Base-by-base conservation (phyloP, 108 stramenopile species). In the Pseudonitzschia delicatissima region DNA sequence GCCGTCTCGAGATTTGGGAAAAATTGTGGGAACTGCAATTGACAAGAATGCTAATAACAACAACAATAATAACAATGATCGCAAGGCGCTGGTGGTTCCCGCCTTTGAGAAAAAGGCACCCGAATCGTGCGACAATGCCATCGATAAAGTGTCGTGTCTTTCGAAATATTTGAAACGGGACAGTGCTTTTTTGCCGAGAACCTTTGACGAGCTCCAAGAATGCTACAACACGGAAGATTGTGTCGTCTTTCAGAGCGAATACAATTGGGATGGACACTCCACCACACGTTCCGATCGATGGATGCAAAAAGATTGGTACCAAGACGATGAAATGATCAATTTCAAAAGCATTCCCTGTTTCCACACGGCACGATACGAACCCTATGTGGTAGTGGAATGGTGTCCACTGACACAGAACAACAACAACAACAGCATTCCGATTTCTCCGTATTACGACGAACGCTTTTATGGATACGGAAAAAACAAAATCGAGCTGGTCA, bases 401-500 rank as follows among this genome's bases (percentile, higher is more conserved):
- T 92, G 91, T 76, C 80, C 87, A 17, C 18, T 31, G 8, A 44
- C 37, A 1, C 9, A 0, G 7, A 17, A 1, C 21, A 49, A 49
- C 48, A 53, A 53, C 3, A 23, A 53, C 7, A 0, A n/a, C 0
- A 8, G 4, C 29, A 15, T 21, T 12, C 58, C 72, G 39, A 3
- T 40, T 26, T 79, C 87, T 8, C 86, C 84, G 4, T 90, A 91
- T 64, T 95, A 92, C 68, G 94, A 95, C 60, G 94, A 95, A 68
- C 74, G 94, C 50, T 95, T 95, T 59, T 67, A 68, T 63, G 74
- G 91, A 8, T 95, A 95, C 64, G 94, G 94, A 33, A 95, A 95
- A 66, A 95, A 95, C 74, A 95, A 95, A 59, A 92, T 95, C 64
- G 77, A 88, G 58, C 75, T 86, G 64, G 73, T 94, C 35, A 81